phyloP scores from a whole-genome alignment of 1,139 yeast species.

The Spathaspora sp. region DNA sequence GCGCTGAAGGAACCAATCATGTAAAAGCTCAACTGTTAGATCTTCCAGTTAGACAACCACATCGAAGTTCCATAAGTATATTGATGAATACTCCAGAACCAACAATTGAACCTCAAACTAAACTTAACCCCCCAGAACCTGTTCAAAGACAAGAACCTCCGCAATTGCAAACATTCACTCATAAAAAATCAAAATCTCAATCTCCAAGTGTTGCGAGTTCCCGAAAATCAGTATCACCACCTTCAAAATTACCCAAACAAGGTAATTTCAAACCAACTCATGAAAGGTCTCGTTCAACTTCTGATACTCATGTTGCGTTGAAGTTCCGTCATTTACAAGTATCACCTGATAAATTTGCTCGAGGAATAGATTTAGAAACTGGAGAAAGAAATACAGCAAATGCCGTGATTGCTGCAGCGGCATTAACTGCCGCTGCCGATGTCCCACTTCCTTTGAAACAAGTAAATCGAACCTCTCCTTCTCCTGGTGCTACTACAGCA shows the following conservation, averaged over 20 bases:
- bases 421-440: constrained; percentile 70
- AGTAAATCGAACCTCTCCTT: background rate
- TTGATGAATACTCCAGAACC: constrained; percentile 14
- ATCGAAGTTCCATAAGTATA: constrained; percentile 13
- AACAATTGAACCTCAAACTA: background rate
- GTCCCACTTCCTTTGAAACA: constrained; percentile 52
- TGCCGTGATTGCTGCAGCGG: constrained; percentile 69
- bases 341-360: constrained; percentile 24
- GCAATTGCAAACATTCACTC: constrained; percentile 13
- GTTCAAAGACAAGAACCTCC: constrained; percentile 6
- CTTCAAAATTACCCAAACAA: constrained; percentile 10
- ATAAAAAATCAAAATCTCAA: constrained; percentile 12
- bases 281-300: constrained; percentile 26
- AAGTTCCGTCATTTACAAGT: constrained; percentile 4
- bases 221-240: constrained; percentile 11
- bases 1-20: too few species aligned
- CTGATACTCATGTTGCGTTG: constrained; percentile 13
- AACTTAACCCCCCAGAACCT: background rate
- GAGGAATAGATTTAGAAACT: constrained; percentile 41
- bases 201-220: background rate
- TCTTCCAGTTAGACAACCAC: background rate
- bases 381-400: constrained; percentile 42
- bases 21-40: background rate
- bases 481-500: background rate
- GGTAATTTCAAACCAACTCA: constrained; percentile 19